Evolutionary conservation across 163 green algal species (phyloP).

Genomic region (Chlorella variabilis): DNA sequence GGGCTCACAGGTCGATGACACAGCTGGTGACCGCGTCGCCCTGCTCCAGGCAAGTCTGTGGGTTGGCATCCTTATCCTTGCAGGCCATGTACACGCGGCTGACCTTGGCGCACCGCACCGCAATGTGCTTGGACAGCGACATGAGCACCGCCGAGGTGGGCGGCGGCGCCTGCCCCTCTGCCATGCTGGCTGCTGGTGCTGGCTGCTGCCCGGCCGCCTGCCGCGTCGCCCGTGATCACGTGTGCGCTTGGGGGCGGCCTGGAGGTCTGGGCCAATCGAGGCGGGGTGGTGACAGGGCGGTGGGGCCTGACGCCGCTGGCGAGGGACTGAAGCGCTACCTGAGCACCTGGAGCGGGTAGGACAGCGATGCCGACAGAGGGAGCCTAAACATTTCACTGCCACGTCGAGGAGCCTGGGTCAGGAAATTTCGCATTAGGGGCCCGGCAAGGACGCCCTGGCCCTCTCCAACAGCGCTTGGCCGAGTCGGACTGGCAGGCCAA

Average conservation of each 20-base stretch:
- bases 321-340: too few relatives aligned
- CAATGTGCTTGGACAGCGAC: conserved; percentile 73
- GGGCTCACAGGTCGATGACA: conserved; percentile 60
- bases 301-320: too few relatives aligned
- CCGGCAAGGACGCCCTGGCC: too few relatives aligned
- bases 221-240: background rate
- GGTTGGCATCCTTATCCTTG: conserved; percentile 74
- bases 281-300: too few relatives aligned
- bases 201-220: background rate
- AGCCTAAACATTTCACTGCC: too few relatives aligned
- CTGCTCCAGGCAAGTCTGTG: conserved; percentile 66
- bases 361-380: too few relatives aligned
- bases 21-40: conserved; percentile 71
- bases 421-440: too few relatives aligned
- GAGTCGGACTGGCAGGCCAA: too few relatives aligned
- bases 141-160: conserved; percentile 72
- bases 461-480: too few relatives aligned
- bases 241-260: background rate
- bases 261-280: too few relatives aligned
- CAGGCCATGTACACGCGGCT: conserved; percentile 75
- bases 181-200: conserved; percentile 20
- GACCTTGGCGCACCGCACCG: conserved; percentile 57
- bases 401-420: too few relatives aligned
- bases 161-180: conserved; percentile 27
- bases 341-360: too few relatives aligned